phyloP scores from a whole-genome alignment of 2,329 filamentous ascomycete genomes.

The Nothophoma quercina region DNA sequence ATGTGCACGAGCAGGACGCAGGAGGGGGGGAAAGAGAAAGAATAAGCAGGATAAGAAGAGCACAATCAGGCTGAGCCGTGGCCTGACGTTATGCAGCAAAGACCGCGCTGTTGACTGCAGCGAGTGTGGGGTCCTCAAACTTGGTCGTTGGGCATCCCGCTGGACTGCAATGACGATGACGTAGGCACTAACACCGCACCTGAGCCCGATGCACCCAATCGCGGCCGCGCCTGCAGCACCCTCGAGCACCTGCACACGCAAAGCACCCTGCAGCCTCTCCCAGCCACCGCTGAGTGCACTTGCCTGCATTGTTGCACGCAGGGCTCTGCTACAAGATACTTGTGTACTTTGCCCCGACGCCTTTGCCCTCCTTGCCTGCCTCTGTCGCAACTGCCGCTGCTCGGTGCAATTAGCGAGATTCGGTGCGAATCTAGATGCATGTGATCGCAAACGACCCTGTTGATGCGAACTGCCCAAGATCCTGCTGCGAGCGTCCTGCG shows the following conservation, averaged over 20 bases:
- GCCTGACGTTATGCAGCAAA: constrained; percentile 37
- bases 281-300: background rate
- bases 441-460: constrained; percentile 1
- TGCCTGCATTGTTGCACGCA: background rate
- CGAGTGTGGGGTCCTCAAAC: constrained; percentile 1
- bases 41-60: constrained; percentile 4
- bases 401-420: constrained; percentile 9
- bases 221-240: background rate
- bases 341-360: too few species aligned
- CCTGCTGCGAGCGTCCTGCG: background rate
- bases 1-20: constrained; percentile 5
- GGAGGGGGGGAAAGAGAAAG: constrained; percentile 3
- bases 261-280: background rate
- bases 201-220: background rate
- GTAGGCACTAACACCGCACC: background rate
- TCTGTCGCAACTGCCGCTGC: background rate
- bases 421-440: background rate
- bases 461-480: constrained; percentile 1
- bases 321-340: too few species aligned
- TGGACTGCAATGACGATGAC: background rate
- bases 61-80: constrained; percentile 19
- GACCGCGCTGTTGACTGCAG: constrained; percentile 29
- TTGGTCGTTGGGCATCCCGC: constrained; percentile 1
- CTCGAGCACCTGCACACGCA: constrained; percentile 7
- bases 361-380: background rate